Evolutionary conservation across 164 flowering plant species (phyloP).

Genomic region (Cinnamomum micranthum): DNA sequence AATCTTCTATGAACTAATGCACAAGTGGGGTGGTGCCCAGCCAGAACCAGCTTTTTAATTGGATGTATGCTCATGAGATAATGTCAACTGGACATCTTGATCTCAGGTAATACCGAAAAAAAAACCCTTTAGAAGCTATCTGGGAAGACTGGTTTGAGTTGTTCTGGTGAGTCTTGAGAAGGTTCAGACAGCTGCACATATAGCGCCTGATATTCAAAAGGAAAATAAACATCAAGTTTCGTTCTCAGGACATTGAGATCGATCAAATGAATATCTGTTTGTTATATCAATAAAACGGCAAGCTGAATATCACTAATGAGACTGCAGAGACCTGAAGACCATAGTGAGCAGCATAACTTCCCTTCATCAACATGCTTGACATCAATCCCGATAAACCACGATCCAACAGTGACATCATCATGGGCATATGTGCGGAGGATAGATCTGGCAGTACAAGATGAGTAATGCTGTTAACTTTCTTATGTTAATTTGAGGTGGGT

Average conservation of each 20-base stretch:
- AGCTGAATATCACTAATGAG: neutral
- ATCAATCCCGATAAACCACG: conserved; percentile 94
- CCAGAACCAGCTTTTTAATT: neutral
- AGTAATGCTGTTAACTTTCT: neutral
- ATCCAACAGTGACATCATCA: conserved; percentile 90
- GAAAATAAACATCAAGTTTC: neutral
- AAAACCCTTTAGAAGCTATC: neutral
- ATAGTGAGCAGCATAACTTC: conserved; percentile 80
- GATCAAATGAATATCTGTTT: neutral
- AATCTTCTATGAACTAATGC: neutral
- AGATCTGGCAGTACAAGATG: conserved; percentile 37
- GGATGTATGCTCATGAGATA: neutral
- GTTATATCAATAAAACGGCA: no score
- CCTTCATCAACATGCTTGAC: conserved; percentile 75
- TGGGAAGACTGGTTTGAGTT: neutral
- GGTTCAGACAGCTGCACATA: conserved; percentile 53
- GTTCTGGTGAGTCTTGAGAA: neutral
- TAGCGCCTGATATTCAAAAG: conserved; percentile 33
- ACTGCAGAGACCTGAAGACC: conserved; percentile 69
- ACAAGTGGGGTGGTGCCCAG: neutral
- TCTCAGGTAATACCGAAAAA: neutral
- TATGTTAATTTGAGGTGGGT: neutral
- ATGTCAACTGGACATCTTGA: neutral
- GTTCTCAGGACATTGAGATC: neutral
- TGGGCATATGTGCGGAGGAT: conserved; percentile 84